Conservation (phyloP, 805 yeast species). For the Komagataella kurtzmanii region DNA sequence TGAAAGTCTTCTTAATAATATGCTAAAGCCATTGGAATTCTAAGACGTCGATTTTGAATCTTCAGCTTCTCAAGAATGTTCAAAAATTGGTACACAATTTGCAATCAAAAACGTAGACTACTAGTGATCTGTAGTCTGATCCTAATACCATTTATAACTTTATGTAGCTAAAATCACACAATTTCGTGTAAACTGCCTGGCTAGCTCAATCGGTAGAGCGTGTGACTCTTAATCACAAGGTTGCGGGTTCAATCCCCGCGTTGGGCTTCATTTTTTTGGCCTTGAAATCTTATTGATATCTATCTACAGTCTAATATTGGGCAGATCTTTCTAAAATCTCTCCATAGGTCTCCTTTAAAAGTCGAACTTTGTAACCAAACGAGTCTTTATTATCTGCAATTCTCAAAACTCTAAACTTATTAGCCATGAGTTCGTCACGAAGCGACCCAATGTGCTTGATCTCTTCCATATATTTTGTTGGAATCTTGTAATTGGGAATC, state of each 20-base stretch:
- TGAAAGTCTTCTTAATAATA: too few species aligned
- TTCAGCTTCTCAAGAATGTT: too few species aligned
- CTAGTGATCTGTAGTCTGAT: too few species aligned
- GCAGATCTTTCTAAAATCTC: not conserved
- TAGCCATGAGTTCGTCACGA: not conserved
- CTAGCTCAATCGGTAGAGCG: conserved; percentile 1
- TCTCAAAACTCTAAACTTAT: not conserved
- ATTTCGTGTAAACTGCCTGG: not conserved
- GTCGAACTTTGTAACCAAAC: not conserved
- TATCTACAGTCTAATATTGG: not conserved
- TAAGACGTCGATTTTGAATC: too few species aligned
- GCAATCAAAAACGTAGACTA: too few species aligned
- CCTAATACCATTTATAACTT: too few species aligned
- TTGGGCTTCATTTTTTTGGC: not conserved
- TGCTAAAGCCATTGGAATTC: too few species aligned
- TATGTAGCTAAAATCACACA: not conserved
- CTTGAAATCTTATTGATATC: not conserved
- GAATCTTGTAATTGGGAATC: not conserved
- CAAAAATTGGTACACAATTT: too few species aligned
- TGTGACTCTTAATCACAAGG: conserved; percentile 1
- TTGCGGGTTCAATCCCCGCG: conserved; percentile 1
- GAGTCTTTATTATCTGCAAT: not conserved
- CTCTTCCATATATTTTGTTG: not conserved
- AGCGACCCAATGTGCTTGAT: not conserved
- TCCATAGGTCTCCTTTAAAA: not conserved